Evolutionary conservation across 148 eudicot species (phyloP).

Genomic region (Fagopyrum homotropicum): DNA sequence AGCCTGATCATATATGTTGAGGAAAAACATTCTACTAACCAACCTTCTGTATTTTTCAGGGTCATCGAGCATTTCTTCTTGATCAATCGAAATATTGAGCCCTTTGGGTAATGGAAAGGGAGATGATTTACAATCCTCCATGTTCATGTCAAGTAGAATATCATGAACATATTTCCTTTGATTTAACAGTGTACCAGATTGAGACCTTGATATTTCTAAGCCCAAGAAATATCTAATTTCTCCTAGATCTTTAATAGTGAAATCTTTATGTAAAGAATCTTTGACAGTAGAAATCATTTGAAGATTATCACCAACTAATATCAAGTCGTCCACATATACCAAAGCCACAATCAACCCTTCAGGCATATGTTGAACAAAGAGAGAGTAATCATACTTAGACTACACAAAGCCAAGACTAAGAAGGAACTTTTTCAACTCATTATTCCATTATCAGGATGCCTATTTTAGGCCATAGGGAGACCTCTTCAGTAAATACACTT

Average conservation of each 20-base stretch:
- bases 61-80: no score
- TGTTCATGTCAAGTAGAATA: no score
- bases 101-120: no score
- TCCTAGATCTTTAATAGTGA: neutral
- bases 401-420: neutral
- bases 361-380: neutral
- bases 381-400: neutral
- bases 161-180: no score
- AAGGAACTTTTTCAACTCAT: neutral
- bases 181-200: no score
- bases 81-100: no score
- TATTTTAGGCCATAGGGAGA: neutral
- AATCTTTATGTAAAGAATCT: neutral
- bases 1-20: no score
- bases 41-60: no score
- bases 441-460: constrained; percentile 9
- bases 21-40: no score
- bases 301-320: neutral
- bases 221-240: neutral
- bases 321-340: constrained; percentile 7
- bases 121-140: no score
- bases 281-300: neutral
- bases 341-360: neutral
- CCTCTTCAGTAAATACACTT: no score
- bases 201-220: neutral